Percentiles rank a stretch among this genome's conserved stretches.
These are phyloP conservation scores for Nannizziopsis arthrosporioides DNA, from an alignment of 2,329 filamentous ascomycete species.

Conservation along the genomic window DNA sequence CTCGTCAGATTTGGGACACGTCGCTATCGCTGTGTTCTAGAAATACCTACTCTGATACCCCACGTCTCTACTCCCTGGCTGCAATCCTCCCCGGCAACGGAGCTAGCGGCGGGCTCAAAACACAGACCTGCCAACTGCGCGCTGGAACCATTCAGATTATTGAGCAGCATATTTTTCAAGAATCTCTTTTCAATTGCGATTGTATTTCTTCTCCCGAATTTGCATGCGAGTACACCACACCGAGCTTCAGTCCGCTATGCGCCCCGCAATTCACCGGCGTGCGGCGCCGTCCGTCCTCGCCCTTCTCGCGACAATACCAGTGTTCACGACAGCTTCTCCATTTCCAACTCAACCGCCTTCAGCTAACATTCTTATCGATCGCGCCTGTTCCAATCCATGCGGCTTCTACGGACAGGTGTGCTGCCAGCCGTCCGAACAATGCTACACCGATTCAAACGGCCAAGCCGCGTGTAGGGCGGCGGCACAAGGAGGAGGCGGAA, in stretches of 20 bases:
- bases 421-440: conserved; percentile 37
- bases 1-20: neutral
- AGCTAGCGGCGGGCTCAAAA: conserved; percentile 2
- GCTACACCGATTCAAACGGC: conserved; percentile 39
- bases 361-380: conserved; percentile 20
- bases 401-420: conserved; percentile 43
- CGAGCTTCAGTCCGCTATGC: neutral
- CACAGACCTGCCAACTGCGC: neutral
- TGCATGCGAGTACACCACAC: neutral
- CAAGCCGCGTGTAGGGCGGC: conserved; percentile 38
- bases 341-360: conserved; percentile 19
- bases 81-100: conserved; percentile 4
- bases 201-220: neutral
- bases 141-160: neutral
- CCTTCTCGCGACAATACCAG: conserved; percentile 17
- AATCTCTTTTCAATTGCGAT: neutral
- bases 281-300: conserved; percentile 21
- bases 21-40: neutral
- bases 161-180: neutral
- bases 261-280: neutral
- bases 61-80: neutral
- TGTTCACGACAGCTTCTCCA: conserved; percentile 22
- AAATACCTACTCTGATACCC: neutral
- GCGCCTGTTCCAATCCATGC: conserved; percentile 39
- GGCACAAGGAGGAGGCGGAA: conserved; percentile 25